Conservation (phyloP, 1,139 yeast genomes). For the Blastobotrys malaysiensis region DNA sequence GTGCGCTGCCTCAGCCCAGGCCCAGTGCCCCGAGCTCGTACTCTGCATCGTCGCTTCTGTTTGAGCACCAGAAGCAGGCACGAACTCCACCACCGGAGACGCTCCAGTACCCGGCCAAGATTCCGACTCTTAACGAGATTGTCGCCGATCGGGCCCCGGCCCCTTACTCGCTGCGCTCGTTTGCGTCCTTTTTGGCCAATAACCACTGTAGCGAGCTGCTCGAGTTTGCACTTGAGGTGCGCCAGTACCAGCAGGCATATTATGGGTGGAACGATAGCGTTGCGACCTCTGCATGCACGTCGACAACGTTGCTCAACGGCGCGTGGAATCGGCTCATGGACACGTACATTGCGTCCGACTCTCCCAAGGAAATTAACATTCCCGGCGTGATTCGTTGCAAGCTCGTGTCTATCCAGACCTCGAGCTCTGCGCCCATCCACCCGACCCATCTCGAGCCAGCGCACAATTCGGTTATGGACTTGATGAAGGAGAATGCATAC, state of each 20-base stretch:
- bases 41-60: background rate
- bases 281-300: conserved; percentile 7
- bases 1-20: background rate
- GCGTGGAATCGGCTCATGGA: conserved; percentile 30
- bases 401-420: conserved; percentile 13
- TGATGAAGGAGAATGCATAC: conserved; percentile 32
- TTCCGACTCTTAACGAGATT: conserved; percentile 29
- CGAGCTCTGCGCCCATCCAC: conserved; percentile 18
- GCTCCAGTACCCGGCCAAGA: background rate
- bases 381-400: conserved; percentile 27
- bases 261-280: conserved; percentile 9
- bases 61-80: background rate
- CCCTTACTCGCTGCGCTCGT: conserved; percentile 29
- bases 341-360: conserved; percentile 27
- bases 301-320: conserved; percentile 9
- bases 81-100: background rate
- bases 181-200: conserved; percentile 28
- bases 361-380: conserved; percentile 33
- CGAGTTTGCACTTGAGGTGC: conserved; percentile 32
- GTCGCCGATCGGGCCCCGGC: conserved; percentile 23
- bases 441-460: conserved; percentile 26
- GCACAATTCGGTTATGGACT: conserved; percentile 26
- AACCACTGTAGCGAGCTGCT: conserved; percentile 34
- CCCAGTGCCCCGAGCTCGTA: background rate
- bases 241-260: conserved; percentile 24